A percentile compares a stretch with the other conserved stretches of the same genome.
These are phyloP conservation scores for Sarocladium brachiariae DNA, from an alignment of 2,329 filamentous ascomycete genomes.

Conservation along the genomic window DNA sequence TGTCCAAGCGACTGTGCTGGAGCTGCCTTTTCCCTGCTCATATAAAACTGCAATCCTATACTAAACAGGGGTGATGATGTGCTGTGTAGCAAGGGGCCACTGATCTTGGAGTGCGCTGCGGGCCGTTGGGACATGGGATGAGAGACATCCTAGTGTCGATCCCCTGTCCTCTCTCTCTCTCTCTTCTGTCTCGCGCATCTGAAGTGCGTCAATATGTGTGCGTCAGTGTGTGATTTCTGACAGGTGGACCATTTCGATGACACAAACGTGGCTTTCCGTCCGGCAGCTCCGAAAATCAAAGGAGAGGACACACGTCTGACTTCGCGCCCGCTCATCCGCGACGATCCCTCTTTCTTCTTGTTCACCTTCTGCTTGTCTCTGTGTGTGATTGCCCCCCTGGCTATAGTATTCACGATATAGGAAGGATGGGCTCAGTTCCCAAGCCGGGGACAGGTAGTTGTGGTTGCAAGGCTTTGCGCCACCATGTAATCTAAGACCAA, in stretches of 20 bases:
- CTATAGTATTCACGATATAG: not conserved
- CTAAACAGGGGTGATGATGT: too few species aligned
- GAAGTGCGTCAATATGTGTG: too few species aligned
- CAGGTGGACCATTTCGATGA: not conserved
- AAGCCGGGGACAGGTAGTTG: too few species aligned
- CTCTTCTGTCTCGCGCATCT: too few species aligned
- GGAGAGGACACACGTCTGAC: too few species aligned
- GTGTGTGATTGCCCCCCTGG: not conserved
- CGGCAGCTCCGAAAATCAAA: too few species aligned
- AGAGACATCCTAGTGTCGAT: not conserved
- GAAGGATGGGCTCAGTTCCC: too few species aligned
- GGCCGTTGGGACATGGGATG: not conserved
- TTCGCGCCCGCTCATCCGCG: too few species aligned
- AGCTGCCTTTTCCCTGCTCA: too few species aligned
- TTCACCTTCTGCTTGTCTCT: not conserved
- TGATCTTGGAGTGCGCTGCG: not conserved
- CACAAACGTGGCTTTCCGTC: not conserved
- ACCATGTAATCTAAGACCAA: conserved; percentile 2
- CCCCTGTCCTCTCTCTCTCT: too few species aligned
- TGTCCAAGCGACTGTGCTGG: not conserved
- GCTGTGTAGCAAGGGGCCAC: not conserved
- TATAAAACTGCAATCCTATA: too few species aligned
- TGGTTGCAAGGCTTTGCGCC: not conserved
- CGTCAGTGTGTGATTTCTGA: not conserved
- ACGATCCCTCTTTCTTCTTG: too few species aligned